phyloP scores from a whole-genome alignment of 345 rosid species.

The Eucalyptus coolabah region DNA sequence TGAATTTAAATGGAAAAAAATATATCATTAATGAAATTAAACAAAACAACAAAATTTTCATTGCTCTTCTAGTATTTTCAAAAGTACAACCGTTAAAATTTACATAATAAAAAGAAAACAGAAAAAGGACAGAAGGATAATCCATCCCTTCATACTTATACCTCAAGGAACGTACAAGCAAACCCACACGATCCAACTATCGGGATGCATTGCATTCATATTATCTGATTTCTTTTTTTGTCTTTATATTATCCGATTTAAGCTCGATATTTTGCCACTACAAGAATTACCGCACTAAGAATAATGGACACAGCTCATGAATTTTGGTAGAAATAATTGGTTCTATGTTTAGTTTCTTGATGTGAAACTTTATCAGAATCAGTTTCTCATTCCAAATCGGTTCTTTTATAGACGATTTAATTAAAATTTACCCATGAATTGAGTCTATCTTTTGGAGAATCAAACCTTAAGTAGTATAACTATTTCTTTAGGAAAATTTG shows the following conservation, averaged over 20 bases:
- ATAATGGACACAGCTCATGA: not conserved
- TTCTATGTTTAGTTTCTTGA: not conserved
- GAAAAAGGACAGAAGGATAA: not conserved
- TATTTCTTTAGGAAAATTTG: too few relatives aligned
- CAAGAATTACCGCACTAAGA: not conserved
- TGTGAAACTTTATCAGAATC: too few relatives aligned
- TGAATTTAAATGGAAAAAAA: too few relatives aligned
- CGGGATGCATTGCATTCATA: not conserved
- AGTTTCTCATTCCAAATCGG: too few relatives aligned
- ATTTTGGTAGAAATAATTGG: not conserved
- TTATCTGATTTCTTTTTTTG: too few relatives aligned
- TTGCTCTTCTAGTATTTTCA: not conserved
- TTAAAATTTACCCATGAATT: too few relatives aligned
- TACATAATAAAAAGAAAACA: not conserved
- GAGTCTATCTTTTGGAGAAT: not conserved
- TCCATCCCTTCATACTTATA: not conserved
- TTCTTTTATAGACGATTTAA: rapidly evolving
- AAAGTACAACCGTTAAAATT: not conserved
- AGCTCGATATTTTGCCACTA: not conserved
- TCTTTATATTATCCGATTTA: not conserved
- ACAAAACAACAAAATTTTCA: too few relatives aligned
- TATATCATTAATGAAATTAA: rapidly evolving
- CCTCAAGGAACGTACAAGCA: not conserved
- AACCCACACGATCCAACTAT: not conserved
- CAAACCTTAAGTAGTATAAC: too few relatives aligned